Percentiles rank a stretch among this genome's conserved stretches.
These are phyloP conservation scores for Eucalyptus shirleyi DNA, from an alignment of 345 rosid species.

Conservation along the genomic window DNA sequence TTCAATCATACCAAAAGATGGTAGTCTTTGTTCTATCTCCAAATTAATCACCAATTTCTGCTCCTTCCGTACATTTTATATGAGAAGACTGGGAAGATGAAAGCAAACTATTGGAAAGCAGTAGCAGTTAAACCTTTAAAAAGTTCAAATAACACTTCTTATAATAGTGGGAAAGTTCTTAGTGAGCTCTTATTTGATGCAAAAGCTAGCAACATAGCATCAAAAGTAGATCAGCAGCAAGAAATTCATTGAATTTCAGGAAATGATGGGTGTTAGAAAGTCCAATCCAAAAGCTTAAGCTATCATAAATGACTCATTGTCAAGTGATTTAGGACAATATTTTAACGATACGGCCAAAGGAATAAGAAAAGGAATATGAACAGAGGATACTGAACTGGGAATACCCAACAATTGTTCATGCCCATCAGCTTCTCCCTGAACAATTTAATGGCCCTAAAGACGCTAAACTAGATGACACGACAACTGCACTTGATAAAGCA, in stretches of 20 bases:
- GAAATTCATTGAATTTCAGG: neutral
- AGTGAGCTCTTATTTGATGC: neutral
- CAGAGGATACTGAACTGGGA: neutral
- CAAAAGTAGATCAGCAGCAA: neutral
- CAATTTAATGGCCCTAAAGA: too few relatives aligned
- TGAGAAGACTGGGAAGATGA: neutral
- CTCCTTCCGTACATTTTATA: too few relatives aligned
- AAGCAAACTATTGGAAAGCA: neutral
- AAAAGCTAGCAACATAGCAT: neutral
- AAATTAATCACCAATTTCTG: too few relatives aligned
- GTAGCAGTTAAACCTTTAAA: neutral
- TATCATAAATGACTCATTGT: neutral
- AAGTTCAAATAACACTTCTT: neutral
- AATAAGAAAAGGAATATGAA: neutral
- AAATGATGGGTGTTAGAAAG: neutral
- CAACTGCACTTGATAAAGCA: too few relatives aligned
- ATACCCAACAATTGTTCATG: neutral
- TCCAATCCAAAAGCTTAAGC: too few relatives aligned
- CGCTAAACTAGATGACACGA: too few relatives aligned
- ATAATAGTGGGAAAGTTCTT: neutral
- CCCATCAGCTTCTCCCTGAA: neutral
- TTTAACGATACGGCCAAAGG: rapidly evolving
- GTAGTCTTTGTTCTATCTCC: too few relatives aligned
- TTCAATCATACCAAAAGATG: too few relatives aligned
- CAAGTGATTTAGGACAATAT: neutral